phyloP scores from a whole-genome alignment of 306 rosid genomes.

The Castanea sativa region DNA sequence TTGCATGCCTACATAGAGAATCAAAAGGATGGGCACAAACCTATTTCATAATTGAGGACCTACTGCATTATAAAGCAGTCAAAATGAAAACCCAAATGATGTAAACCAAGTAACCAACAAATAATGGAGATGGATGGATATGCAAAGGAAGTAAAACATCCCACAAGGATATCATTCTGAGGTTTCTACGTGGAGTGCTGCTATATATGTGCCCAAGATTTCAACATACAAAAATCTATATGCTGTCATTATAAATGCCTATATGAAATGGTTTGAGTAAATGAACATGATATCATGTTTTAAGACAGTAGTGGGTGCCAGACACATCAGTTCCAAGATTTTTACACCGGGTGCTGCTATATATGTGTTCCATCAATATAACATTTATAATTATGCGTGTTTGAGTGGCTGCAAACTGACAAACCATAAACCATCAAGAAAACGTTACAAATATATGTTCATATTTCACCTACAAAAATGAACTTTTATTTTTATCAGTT shows the following conservation, averaged over 20 bases:
- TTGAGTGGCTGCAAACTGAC: not conserved
- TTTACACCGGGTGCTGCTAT: not conserved
- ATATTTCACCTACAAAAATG: not conserved
- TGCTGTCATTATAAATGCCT: not conserved
- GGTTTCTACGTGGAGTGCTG: too few relatives aligned
- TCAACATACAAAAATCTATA: not conserved
- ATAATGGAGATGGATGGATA: not conserved
- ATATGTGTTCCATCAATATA: not conserved
- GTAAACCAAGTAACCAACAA: not conserved
- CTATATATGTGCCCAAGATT: too few relatives aligned
- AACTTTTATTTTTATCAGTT: too few relatives aligned
- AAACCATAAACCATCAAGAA: not conserved
- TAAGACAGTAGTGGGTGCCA: not conserved
- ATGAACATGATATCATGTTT: not conserved
- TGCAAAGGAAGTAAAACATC: not conserved
- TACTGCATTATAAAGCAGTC: conserved; percentile 11
- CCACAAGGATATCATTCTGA: not conserved
- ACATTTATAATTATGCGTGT: not conserved
- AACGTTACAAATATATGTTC: not conserved
- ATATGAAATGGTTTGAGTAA: not conserved
- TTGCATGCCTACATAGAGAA: conserved; percentile 60
- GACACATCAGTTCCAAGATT: not conserved
- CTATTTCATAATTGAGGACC: conserved; percentile 5
- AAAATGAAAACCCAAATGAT: not conserved
- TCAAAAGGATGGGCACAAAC: not conserved